Evolutionary conservation across 2,329 filamentous ascomycete genomes (phyloP), one percentile per base, ranked within the genome.

Genomic region (Aspergillus neotritici): DNA sequence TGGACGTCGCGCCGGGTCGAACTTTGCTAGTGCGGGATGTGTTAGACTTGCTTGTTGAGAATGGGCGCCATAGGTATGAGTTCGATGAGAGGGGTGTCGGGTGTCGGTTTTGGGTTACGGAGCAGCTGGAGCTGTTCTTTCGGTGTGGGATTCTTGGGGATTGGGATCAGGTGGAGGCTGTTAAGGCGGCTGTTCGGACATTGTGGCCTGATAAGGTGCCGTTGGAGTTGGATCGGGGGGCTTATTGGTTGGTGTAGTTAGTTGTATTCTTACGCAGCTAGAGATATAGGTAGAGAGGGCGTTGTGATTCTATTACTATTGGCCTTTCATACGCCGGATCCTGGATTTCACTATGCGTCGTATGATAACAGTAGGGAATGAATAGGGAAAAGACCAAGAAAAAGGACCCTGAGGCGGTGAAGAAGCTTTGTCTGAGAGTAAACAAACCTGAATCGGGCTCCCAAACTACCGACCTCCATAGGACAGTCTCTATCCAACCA

Each of bases 21-120:
- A 4, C 21, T 8, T 9, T 48, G 13, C 41, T 29, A 12, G 43
- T 47, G 32, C 16, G 34, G n/a, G 21, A 48, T 8, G 21, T 55
- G 16, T 28, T 38, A 14, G 28, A 54, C n/a, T 2, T 39, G 21
- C 34, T 55, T 2, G 34, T 48, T 4, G 10, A 42, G 13, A 36
- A 57, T 37, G 48, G 48, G 3, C 50, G 49, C 1, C 49, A 57
- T 17, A 46, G 52, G 30, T 58, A 58, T 29, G 54, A 57, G 36
- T 59, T 57, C 37, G 49, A 57, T 39, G 32, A 14, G 2, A 40
- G 47, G 9, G 52, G 55, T 0, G 45, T 50, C 5, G 56, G 52
- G 3, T 56, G 51, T 40, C 39, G 52, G 32, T 51, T 8, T 13
- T 58, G 54, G 55, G 38, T 41, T 5, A 46, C 31, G 4, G 44